These are phyloP conservation scores for Colletotrichum lini DNA, from an alignment of 2,329 filamentous ascomycete species.

Conservation along the genomic window DNA sequence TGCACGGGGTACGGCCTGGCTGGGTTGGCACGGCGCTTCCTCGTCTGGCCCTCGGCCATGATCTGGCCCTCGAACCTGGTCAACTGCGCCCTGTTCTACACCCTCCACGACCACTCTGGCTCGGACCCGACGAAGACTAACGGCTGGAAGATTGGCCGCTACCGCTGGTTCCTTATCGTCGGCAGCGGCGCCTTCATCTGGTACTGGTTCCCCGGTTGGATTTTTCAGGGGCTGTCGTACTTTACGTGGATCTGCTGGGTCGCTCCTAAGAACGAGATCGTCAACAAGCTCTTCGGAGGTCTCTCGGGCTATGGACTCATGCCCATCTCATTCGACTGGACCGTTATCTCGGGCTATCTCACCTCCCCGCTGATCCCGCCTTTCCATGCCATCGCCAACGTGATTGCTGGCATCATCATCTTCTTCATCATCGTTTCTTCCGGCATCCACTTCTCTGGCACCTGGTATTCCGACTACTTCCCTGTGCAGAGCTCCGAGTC, in stretches of 20 bases:
- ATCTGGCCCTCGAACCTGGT: conserved; percentile 75
- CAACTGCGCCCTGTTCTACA: conserved; percentile 74
- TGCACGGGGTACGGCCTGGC: conserved; percentile 76
- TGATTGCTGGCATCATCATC: conserved; percentile 66
- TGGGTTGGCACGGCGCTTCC: conserved; percentile 70
- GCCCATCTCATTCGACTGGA: conserved; percentile 78
- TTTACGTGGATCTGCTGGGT: conserved; percentile 76
- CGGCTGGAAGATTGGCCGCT: conserved; percentile 72
- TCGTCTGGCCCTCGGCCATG: conserved; percentile 74
- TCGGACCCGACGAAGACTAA: conserved; percentile 66
- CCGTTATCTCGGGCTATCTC: conserved; percentile 69
- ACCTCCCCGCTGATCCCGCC: conserved; percentile 71
- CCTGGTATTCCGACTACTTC: conserved; percentile 72
- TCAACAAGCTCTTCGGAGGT: conserved; percentile 78
- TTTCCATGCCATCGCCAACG: conserved; percentile 73
- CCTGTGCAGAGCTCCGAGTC: conserved; percentile 73
- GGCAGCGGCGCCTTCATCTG: conserved; percentile 66
- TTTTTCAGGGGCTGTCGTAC: conserved; percentile 73
- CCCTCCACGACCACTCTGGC: conserved; percentile 72
- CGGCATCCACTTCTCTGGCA: conserved; percentile 70
- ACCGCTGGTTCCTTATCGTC: conserved; percentile 70
- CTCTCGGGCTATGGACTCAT: conserved; percentile 73
- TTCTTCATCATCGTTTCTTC: conserved; percentile 70
- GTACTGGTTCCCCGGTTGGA: conserved; percentile 75
- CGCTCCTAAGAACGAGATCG: conserved; percentile 70